Evolutionary conservation across 2,329 filamentous ascomycete genomes (phyloP).

Genomic region (Aspergillus aculeatus): DNA sequence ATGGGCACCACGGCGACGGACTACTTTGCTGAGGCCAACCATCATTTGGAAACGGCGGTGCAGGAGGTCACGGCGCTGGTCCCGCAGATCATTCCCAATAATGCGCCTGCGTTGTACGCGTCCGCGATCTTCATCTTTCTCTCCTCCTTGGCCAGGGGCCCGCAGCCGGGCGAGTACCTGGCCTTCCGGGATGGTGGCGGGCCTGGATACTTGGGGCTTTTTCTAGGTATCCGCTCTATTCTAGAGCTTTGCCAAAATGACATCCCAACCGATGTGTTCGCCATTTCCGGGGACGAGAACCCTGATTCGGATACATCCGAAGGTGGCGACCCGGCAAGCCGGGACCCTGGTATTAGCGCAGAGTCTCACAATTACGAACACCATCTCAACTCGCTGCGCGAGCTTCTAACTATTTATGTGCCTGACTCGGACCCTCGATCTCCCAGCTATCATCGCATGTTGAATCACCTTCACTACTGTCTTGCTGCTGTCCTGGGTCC

Average conservation of each 20-base stretch:
- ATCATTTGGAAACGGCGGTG: conserved; percentile 11
- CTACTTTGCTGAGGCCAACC: conserved; percentile 11
- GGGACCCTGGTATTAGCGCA: too few species aligned
- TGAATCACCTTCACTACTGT: not conserved
- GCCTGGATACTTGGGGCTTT: conserved; percentile 5
- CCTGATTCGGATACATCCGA: too few species aligned
- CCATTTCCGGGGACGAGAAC: not conserved
- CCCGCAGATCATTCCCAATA: not conserved
- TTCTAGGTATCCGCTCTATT: conserved; percentile 16
- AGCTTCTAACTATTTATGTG: not conserved
- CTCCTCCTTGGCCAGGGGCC: conserved; percentile 11
- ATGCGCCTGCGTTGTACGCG: conserved; percentile 8
- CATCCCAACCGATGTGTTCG: not conserved
- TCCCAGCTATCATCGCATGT: not conserved
- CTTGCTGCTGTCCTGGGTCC: not conserved
- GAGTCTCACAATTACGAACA: too few species aligned
- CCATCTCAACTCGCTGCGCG: not conserved
- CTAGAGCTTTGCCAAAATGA: conserved; percentile 5
- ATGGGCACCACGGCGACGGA: not conserved
- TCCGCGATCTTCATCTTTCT: conserved; percentile 13
- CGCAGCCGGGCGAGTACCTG: conserved; percentile 14
- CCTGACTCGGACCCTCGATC: not conserved
- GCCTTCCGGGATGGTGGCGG: conserved; percentile 13
- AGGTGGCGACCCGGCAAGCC: too few species aligned
- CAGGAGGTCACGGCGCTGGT: conserved; percentile 6